These are phyloP conservation scores for Ehretia macrophylla DNA, from an alignment of 257 asterid species.

Conservation along the genomic window DNA sequence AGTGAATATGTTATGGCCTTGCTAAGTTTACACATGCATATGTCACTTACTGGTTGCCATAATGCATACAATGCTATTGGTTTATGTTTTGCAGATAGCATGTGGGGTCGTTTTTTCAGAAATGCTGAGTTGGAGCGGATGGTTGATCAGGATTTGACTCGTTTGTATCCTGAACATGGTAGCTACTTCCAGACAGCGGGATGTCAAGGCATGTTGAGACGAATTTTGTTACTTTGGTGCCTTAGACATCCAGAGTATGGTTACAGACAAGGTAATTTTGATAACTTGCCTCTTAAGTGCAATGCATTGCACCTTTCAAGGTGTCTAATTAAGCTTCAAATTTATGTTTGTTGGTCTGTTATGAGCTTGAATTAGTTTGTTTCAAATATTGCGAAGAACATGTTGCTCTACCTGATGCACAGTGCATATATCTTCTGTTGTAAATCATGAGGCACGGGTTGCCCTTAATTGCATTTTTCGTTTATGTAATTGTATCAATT, in stretches of 20 bases:
- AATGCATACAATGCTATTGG: background rate
- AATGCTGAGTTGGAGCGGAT: slow-evolving; percentile 93
- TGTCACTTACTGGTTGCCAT: background rate
- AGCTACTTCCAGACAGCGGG: slow-evolving; percentile 88
- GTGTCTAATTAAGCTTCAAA: too few relatives aligned
- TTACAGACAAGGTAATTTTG: slow-evolving; percentile 71
- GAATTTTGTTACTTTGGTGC: slow-evolving; percentile 91
- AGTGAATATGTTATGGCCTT: background rate
- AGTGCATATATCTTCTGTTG: too few relatives aligned
- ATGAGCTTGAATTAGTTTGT: too few relatives aligned
- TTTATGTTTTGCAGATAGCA: slow-evolving; percentile 59
- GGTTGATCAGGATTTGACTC: slow-evolving; percentile 97
- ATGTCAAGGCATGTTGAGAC: slow-evolving; percentile 83
- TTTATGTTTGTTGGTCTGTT: too few relatives aligned
- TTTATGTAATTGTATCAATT: too few relatives aligned
- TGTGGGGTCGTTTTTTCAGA: slow-evolving; percentile 94
- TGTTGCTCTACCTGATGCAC: too few relatives aligned
- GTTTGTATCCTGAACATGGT: slow-evolving; percentile 91
- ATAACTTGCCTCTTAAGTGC: background rate
- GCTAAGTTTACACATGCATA: background rate
- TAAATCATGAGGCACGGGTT: too few relatives aligned
- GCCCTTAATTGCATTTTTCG: too few relatives aligned
- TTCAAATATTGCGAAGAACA: too few relatives aligned
- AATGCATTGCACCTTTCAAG: background rate
- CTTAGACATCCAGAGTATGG: slow-evolving; percentile 81